Base-by-base conservation (phyloP, 352 stramenopile genomes). In the Globisporangium okanoganense region DNA sequence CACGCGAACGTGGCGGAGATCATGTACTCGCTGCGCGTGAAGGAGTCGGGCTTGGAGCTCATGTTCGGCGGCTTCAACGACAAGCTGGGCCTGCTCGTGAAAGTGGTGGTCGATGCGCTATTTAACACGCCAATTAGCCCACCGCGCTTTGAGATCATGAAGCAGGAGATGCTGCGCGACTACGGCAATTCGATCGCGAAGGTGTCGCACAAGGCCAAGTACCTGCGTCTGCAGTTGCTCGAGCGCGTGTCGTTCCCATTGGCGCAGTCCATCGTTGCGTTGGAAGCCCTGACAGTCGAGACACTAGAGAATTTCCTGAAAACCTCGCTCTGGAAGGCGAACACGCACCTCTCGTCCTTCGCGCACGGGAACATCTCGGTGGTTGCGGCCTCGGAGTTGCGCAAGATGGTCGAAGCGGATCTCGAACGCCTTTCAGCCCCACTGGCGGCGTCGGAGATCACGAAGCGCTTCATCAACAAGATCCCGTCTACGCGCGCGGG, bases 11-110 rank as follows among this genome's bases (percentile, higher is more conserved):
- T 90, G 31, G 82, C 83, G 0, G 78, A 90, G 58, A 70, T 90
- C 36, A 85, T 73, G 64, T 92, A 90, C 63, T 85, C 75, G 36
- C 65, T 92, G 14, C 71, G 76, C 18, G 68, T 88, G 2, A 91
- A 86, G 38, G 83, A 89, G 16, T 73, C 66, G 13, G 79, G 77
- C 0, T 48, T 92, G 36, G 79, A 91, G 62, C 65, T 92, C 25
- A 62, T 88, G 35, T 85, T 87, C 61, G 78, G 79, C n/a, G 83
- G 83, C 14, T 92, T 88, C 48, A 90, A 87, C 57, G 77, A 92
- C 58, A 92, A 92, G 51, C 63, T 91, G 20, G 61, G 72, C 16
- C n/a, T 83, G 41, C 67, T 92, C 45, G 77, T 89, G 13, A 58
- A 88, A 25, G 73, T 87, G n/a, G 78, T 92, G 27, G 61, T 84